A percentile compares a stretch with the other conserved stretches of the same genome.
These are phyloP conservation scores for Gossypium schwendimanii DNA, from an alignment of 441 rosid species.

Conservation along the genomic window DNA sequence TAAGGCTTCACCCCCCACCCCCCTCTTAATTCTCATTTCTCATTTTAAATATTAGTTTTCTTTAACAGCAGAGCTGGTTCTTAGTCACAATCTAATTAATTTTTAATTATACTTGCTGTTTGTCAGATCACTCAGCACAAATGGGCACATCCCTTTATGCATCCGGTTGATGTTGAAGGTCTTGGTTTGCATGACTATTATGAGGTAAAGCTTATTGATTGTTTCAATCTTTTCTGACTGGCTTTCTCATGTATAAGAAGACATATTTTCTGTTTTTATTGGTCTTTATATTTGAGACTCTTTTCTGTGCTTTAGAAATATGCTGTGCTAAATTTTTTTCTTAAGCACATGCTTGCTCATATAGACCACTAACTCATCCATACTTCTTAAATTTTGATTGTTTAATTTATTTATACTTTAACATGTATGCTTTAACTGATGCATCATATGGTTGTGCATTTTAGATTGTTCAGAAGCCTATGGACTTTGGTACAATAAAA, in stretches of 20 bases:
- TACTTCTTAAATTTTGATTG: not conserved
- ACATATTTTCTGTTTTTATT: not conserved
- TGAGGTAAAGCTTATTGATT: constrained; percentile 37
- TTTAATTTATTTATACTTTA: not conserved
- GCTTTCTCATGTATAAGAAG: not conserved
- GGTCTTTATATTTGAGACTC: not conserved
- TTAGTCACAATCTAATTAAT: not conserved
- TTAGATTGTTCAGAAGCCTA: constrained; percentile 93
- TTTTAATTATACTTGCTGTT: constrained; percentile 1
- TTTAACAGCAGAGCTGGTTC: not conserved
- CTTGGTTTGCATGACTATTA: constrained; percentile 84
- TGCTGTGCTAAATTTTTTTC: not conserved
- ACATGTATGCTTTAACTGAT: constrained; percentile 9
- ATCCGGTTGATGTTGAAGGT: constrained; percentile 89
- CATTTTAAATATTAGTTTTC: not conserved
- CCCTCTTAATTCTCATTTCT: not conserved
- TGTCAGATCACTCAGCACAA: constrained; percentile 72
- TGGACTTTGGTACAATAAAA: constrained; percentile 90
- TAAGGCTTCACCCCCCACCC: not conserved
- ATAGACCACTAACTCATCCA: not conserved
- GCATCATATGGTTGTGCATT: constrained; percentile 10
- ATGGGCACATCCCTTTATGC: constrained; percentile 94
- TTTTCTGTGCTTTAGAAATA: constrained; percentile 7
- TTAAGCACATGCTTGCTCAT: not conserved
- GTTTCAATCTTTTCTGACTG: not conserved